Evolutionary conservation across 768 basidiomycete species (phyloP), one percentile per base, ranked within the genome.

Genomic region (Agaricus subrufescens): DNA sequence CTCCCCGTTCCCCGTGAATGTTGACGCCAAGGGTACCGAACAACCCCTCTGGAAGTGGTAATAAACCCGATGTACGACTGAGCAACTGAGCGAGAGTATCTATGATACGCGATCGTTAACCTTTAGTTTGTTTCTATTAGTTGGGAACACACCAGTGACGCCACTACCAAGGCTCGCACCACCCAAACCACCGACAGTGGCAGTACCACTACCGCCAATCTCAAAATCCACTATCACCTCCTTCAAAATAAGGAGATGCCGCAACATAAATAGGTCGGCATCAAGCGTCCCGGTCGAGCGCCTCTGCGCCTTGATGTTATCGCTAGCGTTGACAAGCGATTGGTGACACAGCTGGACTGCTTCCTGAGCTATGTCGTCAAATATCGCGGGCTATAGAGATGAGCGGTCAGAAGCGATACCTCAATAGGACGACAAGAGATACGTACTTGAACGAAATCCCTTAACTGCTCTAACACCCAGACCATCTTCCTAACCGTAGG

Each of bases 321-420:
- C 80, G 0, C 89, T 79, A 0, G 91, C 93, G 4, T 79, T 69
- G 37, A 89, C 75, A 3, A 98, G 80, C 0, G 95, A 96, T 57
- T 87, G 80, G 37, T 87, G 83, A 67, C 94, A 96, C 3, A 93
- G 74, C 11, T 80, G 77, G 31, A 97, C 79, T 0, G 95, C 92
- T 71, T 98, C 95, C 71, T 94, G 91, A 0, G 96, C 94, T 40
- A 98, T 90, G 67, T 99, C 97, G 63, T 94, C 90, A 57, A 97
- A 99, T 56, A 98, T 95, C 1, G 85, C 87, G n/a, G 91, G 86
- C 94, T 98, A 57, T 9, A 43, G 40, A 54, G 56, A 37, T 51
- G 38, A 44, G 15, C 31, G 40, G 39, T 39, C 34, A 39, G 46
- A 37, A 14, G 40, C 29, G 29, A 49, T n/a, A 15, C 48, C 49